A percentile compares a stretch with the other conserved stretches of the same genome.
Conservation (phyloP, 345 rosid genomes). For the Murraya koenigii region DNA sequence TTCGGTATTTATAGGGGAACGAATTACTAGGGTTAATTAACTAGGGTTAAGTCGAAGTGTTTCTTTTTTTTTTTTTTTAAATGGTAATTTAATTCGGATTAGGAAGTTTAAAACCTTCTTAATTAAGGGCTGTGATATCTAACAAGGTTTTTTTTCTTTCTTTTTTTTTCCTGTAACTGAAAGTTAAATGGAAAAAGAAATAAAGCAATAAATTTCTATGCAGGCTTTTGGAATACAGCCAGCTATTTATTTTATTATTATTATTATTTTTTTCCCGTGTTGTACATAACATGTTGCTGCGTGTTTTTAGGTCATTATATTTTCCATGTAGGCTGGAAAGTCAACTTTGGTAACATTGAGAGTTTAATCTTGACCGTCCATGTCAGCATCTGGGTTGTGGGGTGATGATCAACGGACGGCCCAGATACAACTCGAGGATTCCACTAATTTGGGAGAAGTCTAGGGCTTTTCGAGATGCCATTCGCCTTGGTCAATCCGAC, state of each 20-base stretch:
- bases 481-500: too few relatives aligned
- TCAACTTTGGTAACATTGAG: not conserved
- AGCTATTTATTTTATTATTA: not conserved
- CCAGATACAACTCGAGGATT: not conserved
- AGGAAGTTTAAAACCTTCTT: not conserved
- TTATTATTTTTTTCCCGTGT: too few relatives aligned
- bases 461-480: too few relatives aligned
- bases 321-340: not conserved
- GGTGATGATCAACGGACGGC: not conserved
- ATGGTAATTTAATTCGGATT: not conserved
- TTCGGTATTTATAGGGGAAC: slow-evolving; percentile 11
- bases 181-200: not conserved
- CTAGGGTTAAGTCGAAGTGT: not conserved
- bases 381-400: not conserved
- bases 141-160: not conserved
- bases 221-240: too few relatives aligned
- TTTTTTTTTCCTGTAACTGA: not conserved
- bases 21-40: not conserved
- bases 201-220: not conserved
- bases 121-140: not conserved
- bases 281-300: not conserved
- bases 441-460: not conserved
- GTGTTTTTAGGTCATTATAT: not conserved
- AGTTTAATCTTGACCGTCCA: not conserved
- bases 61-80: not conserved